Conservation (phyloP, 2,329 filamentous ascomycete species). For the Aaosphaeria arxii region DNA sequence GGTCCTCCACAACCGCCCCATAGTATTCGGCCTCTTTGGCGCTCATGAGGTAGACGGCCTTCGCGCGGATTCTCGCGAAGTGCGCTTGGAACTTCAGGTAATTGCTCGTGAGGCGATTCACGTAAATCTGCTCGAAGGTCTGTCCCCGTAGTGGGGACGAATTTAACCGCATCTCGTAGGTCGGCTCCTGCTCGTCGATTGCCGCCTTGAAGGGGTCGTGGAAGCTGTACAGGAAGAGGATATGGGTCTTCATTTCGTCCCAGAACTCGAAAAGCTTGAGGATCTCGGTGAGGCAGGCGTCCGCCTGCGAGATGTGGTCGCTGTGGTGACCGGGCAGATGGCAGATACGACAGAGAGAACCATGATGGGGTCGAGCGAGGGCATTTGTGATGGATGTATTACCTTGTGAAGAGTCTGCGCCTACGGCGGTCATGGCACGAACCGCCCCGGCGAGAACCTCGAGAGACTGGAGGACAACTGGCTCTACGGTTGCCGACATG, state of each 20-base stretch:
- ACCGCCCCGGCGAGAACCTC: constrained; percentile 9
- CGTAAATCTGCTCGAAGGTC: constrained; percentile 11
- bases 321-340: constrained; percentile 15
- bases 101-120: constrained; percentile 13
- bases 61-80: constrained; percentile 9
- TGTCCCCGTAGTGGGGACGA: constrained; percentile 4
- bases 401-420: constrained; percentile 9
- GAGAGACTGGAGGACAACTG: constrained; percentile 4
- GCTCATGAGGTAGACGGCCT: constrained; percentile 8
- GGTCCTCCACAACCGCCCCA: constrained; percentile 3
- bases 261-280: constrained; percentile 14
- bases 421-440: constrained; percentile 15
- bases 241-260: constrained; percentile 10
- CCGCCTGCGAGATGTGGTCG: constrained; percentile 6
- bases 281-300: constrained; percentile 11
- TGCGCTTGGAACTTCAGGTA: constrained; percentile 17
- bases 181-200: constrained; percentile 6
- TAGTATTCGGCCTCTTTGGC: constrained; percentile 5
- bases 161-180: constrained; percentile 17
- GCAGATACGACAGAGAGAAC: constrained; percentile 13
- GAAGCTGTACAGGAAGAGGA: constrained; percentile 9
- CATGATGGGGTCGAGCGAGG: constrained; percentile 13
- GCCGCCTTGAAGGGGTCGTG: constrained; percentile 12
- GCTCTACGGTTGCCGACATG: background rate
- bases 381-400: constrained; percentile 13